Conservation (phyloP, 2,329 filamentous ascomycete species). For the Fusarium dimerum region DNA sequence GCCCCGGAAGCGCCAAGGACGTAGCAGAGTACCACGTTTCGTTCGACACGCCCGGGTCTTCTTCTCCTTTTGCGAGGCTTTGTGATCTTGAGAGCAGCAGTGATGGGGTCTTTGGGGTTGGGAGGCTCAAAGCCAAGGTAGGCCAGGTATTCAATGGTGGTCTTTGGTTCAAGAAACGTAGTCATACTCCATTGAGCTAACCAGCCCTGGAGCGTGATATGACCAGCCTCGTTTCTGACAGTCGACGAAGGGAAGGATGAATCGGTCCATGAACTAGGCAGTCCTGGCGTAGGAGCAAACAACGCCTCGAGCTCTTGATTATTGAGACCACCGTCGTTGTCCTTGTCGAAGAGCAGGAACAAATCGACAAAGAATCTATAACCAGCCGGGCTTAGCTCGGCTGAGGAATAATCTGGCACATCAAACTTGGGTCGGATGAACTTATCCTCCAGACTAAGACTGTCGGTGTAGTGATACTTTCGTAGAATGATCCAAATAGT, state of each 20-base stretch:
- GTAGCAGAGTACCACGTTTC: conserved; percentile 93
- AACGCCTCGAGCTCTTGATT: conserved; percentile 80
- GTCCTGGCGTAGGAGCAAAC: conserved; percentile 89
- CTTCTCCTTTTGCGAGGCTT: conserved; percentile 85
- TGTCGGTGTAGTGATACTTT: conserved; percentile 96
- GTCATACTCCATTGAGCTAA: conserved; percentile 99
- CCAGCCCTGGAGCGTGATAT: conserved; percentile 97
- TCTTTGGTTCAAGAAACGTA: conserved; percentile 93
- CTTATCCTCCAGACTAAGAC: conserved; percentile 83
- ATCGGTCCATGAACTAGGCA: conserved; percentile 85
- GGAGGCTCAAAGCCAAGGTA: conserved; percentile 91
- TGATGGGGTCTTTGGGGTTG: conserved; percentile 74
- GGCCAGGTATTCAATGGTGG: conserved; percentile 91
- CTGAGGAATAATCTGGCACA: conserved; percentile 87
- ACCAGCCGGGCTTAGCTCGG: conserved; percentile 88
- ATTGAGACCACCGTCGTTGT: conserved; percentile 94
- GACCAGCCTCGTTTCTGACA: conserved; percentile 89
- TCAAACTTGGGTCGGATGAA: conserved; percentile 95
- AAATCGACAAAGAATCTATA: conserved; percentile 98
- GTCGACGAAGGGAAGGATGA: conserved; percentile 90
- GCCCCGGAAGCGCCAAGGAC: conserved; percentile 82
- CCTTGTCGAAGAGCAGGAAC: conserved; percentile 93
- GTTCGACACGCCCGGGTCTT: conserved; percentile 81
- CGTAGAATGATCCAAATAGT: conserved; percentile 97
- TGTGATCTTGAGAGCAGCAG: conserved; percentile 86